Evolutionary conservation across 805 yeast species (phyloP), one percentile per base, ranked within the genome.

Genomic region (Osmozyma mogii): DNA sequence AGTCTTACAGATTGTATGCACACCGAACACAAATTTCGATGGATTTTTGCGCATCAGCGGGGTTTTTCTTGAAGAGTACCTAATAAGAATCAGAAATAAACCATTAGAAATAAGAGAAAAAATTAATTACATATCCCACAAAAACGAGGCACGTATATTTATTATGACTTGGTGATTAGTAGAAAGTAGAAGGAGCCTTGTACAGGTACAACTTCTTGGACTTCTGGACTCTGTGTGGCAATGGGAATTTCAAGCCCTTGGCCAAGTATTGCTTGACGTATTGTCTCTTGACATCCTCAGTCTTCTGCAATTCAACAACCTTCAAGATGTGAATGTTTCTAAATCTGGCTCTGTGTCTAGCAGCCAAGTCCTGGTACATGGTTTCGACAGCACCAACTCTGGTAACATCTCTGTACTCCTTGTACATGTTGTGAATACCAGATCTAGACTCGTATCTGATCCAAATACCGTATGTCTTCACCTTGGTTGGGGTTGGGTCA

Each of bases 401-500:
- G 77, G 96, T 72, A 56, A 89, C 94, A 59, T 89, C 98, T 74
- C 98, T 87, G 92, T 85, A 84, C 78, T 92, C 99, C 80, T 92
- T 92, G 96, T 92, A 92, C 96, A 92, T 92, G 94, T 92, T 92
- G 94, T 92, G 98, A 61, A 95, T 88, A 76, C 99, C 99, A 53
- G 98, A 92, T 83, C 99, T 94, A 50, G 99, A 92, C 68, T 92
- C 98, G 84, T 92, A 92, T 78, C 98, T 88, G 68, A 92, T 83
- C 99, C 99, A 92, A 75, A 92, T 69, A 77, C 96, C 98, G 66
- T 88, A 92, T 84, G 88, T 92, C 88, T 92, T 92, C 63, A 92
- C 97, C 78, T 84, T 88, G 72, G 95, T 84, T 72, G 98, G 97
- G 77, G 77, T 84, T 65, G 87, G 72, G 77, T 92, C 99, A 63